Conservation (phyloP, 768 basidiomycete species). For the Fomitopsis serialis region DNA sequence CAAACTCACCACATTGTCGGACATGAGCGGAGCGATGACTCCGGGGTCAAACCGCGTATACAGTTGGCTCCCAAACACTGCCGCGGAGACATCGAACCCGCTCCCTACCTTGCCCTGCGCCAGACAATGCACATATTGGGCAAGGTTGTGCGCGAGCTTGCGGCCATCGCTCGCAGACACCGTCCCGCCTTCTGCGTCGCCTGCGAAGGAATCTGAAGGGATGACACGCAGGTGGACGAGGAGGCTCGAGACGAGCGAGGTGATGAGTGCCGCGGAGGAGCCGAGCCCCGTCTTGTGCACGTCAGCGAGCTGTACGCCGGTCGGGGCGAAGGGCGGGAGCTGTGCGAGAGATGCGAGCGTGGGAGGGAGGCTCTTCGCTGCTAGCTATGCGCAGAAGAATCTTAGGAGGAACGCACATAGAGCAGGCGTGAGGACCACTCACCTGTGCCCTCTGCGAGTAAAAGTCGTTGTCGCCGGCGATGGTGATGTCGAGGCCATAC, state of each 20-base stretch:
- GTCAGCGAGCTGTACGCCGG: slow-evolving; percentile 60
- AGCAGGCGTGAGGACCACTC: slow-evolving; percentile 15
- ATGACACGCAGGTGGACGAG: slow-evolving; percentile 72
- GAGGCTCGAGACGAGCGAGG: slow-evolving; percentile 84
- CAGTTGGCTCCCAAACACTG: slow-evolving; percentile 90
- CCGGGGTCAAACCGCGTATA: slow-evolving; percentile 83
- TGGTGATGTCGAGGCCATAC: slow-evolving; percentile 66
- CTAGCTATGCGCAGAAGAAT: slow-evolving; percentile 42
- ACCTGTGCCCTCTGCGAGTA: slow-evolving; percentile 92
- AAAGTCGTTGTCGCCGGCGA: slow-evolving; percentile 95
- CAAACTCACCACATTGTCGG: slow-evolving; percentile 39
- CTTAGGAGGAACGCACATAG: slow-evolving; percentile 1
- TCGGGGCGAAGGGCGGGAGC: slow-evolving; percentile 73
- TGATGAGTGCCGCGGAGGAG: slow-evolving; percentile 95
- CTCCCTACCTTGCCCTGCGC: slow-evolving; percentile 98
- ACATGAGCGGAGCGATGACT: slow-evolving; percentile 64
- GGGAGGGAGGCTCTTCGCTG: slow-evolving; percentile 52
- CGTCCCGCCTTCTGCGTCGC: slow-evolving; percentile 25
- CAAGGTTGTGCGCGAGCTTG: slow-evolving; percentile 80
- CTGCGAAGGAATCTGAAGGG: slow-evolving; percentile 38
- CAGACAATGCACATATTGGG: slow-evolving; percentile 92
- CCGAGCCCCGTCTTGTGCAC: slow-evolving; percentile 99
- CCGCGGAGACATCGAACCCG: slow-evolving; percentile 94
- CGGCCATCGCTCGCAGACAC: slow-evolving; percentile 35
- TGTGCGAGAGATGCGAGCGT: slow-evolving; percentile 57